These are phyloP conservation scores for Chenopodium berlandieri DNA, from an alignment of 148 eudicot genomes.

Conservation along the genomic window DNA sequence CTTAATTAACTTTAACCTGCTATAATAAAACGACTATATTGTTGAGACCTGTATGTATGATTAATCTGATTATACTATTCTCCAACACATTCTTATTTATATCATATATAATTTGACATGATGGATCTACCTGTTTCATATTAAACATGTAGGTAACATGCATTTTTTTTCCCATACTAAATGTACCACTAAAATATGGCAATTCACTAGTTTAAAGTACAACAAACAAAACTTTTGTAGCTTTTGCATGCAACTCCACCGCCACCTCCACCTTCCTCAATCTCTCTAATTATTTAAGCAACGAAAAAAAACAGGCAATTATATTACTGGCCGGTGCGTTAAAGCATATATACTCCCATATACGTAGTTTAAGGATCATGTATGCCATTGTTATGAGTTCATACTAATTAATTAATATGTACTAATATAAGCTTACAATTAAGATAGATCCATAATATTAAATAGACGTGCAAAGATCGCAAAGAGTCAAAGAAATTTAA, in stretches of 20 bases:
- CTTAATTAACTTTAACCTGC: too few species aligned
- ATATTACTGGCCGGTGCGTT: slow-evolving; percentile 7
- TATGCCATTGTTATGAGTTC: neutral
- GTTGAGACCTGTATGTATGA: too few species aligned
- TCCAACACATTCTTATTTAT: too few species aligned
- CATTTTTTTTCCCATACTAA: too few species aligned
- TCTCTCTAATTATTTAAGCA: neutral
- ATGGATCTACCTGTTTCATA: too few species aligned
- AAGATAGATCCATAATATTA: neutral
- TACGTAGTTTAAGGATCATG: slow-evolving; percentile 2
- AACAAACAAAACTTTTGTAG: too few species aligned
- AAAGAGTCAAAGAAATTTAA: neutral
- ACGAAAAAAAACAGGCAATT: neutral
- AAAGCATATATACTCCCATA: neutral
- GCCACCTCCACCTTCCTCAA: slow-evolving; percentile 1
- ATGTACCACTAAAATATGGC: too few species aligned
- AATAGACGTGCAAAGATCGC: slow-evolving; percentile 19
- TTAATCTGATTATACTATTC: too few species aligned
- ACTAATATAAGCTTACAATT: neutral
- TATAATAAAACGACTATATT: too few species aligned
- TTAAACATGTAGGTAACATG: too few species aligned
- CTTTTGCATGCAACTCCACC: neutral
- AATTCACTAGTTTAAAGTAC: too few species aligned
- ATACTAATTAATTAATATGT: neutral
- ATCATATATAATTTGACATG: too few species aligned